These are phyloP conservation scores for Monilinia laxa DNA, from an alignment of 2,329 filamentous ascomycete genomes.

Conservation along the genomic window DNA sequence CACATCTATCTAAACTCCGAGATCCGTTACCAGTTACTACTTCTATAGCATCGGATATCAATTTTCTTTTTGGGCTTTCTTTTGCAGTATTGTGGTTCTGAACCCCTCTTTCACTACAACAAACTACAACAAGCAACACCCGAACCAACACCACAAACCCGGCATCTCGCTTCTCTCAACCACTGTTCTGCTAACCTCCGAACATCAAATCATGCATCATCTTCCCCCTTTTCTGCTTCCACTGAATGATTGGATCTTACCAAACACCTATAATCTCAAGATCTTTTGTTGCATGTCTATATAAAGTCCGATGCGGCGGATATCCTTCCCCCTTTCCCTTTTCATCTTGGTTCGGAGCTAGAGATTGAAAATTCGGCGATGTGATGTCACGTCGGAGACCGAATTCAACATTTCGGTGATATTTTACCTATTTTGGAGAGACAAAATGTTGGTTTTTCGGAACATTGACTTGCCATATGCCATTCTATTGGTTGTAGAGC, in stretches of 20 bases:
- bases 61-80: too few species aligned
- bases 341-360: neutral
- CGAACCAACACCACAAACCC: neutral
- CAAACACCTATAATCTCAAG: too few species aligned
- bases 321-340: neutral
- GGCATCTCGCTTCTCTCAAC: neutral
- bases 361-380: neutral
- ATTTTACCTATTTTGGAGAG: neutral
- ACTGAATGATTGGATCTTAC: neutral
- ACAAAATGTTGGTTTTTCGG: neutral
- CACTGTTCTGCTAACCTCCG: neutral
- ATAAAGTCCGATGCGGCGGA: neutral
- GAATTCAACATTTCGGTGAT: neutral
- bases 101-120: neutral
- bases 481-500: neutral
- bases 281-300: neutral
- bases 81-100: neutral
- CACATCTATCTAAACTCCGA: slow-evolving; percentile 10
- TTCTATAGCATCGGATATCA: slow-evolving; percentile 4
- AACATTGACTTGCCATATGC: neutral
- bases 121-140: neutral
- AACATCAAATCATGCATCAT: neutral
- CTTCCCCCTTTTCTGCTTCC: too few species aligned
- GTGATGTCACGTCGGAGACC: neutral
- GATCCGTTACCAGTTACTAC: neutral